These are phyloP conservation scores for Lodderomyces parapsilosis DNA, from an alignment of 1,139 yeast genomes.

Conservation along the genomic window DNA sequence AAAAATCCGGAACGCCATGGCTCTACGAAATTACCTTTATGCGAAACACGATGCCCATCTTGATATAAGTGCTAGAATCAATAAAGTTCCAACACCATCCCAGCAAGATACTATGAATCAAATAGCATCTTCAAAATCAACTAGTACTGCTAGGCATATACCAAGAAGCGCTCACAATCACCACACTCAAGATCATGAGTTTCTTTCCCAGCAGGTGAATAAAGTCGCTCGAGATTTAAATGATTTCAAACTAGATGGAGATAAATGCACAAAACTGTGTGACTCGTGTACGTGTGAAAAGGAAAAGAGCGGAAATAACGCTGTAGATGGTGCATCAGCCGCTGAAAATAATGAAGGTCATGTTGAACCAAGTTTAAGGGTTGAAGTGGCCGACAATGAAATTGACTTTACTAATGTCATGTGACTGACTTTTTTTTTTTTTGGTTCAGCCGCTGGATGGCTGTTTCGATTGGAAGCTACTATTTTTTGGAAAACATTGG, in stretches of 20 bases:
- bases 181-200: neutral
- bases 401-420: slow-evolving; percentile 19
- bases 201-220: neutral
- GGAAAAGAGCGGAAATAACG: slow-evolving; percentile 1
- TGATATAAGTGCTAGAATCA: slow-evolving; percentile 19
- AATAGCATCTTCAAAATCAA: neutral
- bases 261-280: slow-evolving; percentile 12
- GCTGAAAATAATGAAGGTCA: no score
- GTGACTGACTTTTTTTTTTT: neutral
- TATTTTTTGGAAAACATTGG: no score
- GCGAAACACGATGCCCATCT: slow-evolving; percentile 37
- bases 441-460: neutral
- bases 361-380: slow-evolving; percentile 10
- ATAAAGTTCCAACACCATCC: slow-evolving; percentile 13
- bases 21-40: slow-evolving; percentile 42
- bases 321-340: neutral
- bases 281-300: slow-evolving; percentile 11
- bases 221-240: neutral
- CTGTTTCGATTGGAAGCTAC: no score
- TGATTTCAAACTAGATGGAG: slow-evolving; percentile 1
- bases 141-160: neutral
- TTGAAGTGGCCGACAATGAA: slow-evolving; percentile 15
- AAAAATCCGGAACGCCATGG: slow-evolving; percentile 30
- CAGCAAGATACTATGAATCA: neutral
- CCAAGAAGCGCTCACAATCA: neutral